Percentiles rank a stretch among this genome's conserved stretches.
Conservation (phyloP, 768 basidiomycete species). For the Lyophyllum semitale region DNA sequence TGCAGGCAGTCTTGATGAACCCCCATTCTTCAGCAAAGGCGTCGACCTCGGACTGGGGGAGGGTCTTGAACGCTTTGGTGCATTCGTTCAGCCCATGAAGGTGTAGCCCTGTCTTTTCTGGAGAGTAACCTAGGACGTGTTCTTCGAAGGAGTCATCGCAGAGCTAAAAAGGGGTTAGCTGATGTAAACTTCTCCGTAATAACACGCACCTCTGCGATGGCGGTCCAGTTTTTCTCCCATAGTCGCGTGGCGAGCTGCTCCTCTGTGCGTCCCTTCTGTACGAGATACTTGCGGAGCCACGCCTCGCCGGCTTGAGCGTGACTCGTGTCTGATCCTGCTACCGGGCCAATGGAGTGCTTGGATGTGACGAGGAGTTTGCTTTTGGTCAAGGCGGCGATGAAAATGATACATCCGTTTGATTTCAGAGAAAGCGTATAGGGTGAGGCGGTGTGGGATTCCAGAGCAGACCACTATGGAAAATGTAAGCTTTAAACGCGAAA, state of each 20-base stretch:
- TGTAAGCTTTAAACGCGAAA: constrained; percentile 1
- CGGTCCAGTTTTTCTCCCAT: constrained; percentile 86
- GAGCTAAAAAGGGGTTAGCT: constrained; percentile 51
- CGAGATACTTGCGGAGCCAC: constrained; percentile 79
- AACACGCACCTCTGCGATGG: constrained; percentile 79
- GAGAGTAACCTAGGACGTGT: constrained; percentile 85
- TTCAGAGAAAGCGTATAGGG: constrained; percentile 90
- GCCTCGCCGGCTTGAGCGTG: constrained; percentile 84
- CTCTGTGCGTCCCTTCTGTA: constrained; percentile 61
- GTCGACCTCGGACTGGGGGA: constrained; percentile 66
- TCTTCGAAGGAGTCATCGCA: constrained; percentile 98
- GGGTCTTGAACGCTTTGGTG: constrained; percentile 67
- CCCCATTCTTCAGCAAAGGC: constrained; percentile 89
- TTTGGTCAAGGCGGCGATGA: constrained; percentile 83
- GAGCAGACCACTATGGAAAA: constrained; percentile 65
- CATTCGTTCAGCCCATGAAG: constrained; percentile 88
- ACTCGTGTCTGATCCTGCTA: constrained; percentile 42
- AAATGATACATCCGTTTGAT: constrained; percentile 96
- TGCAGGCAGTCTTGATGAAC: constrained; percentile 76
- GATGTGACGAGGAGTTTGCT: constrained; percentile 82
- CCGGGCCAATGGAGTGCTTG: constrained; percentile 84
- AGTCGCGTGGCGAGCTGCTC: constrained; percentile 72
- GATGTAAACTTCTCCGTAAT: not conserved
- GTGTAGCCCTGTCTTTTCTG: constrained; percentile 86
- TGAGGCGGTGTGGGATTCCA: constrained; percentile 67